Base-by-base conservation (phyloP, 2,329 filamentous ascomycete genomes). In the Epichloe sibirici region DNA sequence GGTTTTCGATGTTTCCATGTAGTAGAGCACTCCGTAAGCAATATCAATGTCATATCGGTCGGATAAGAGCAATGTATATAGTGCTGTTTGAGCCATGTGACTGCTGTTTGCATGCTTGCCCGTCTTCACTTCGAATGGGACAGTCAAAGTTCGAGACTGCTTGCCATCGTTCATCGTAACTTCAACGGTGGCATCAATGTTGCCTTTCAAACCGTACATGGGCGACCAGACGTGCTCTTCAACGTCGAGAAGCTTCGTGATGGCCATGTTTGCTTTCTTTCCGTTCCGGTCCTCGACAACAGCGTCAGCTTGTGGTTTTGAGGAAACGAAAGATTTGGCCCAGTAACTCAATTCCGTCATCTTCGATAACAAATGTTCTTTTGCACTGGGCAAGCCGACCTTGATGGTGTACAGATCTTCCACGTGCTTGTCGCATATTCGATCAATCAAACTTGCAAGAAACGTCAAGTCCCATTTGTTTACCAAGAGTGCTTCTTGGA, bases 211-310 rank as follows among this genome's bases (percentile, higher is more conserved):
- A 0, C 93, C 93, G 65, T 95, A 98, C 81, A 90, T 91, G 0
- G 93, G 93, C 6, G 91, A 97, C 93, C 93, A 98, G 31, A 98
- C 83, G 64, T 97, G 93, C 67, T 98, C 93, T 66, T 98, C 93
- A 9, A 98, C 88, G 64, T 97, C 93, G 13, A 98, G 83, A 31
- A 98, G 74, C 65, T 97, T 98, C 62, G 85, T 94, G 59, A 98
- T 83, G 59, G 87, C 90, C 78, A 97, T 84, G 53, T 78, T 85
- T 11, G 85, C 81, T 58, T 83, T 85, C 51, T 85, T 81, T 42
- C 85, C 86, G 62, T 90, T 85, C 46, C 87, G 80, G 58, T 90
- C 89, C 58, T 88, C 85, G 25, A 94, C 85, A 42, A 88, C 65
- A 3, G 89, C 90, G 58, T 85, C 80, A 4, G 75, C 62, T 77